Percentiles rank a stretch among this genome's conserved stretches.
Evolutionary conservation across 768 basidiomycete genomes (phyloP).

Genomic region (Coprinellus micaceus): DNA sequence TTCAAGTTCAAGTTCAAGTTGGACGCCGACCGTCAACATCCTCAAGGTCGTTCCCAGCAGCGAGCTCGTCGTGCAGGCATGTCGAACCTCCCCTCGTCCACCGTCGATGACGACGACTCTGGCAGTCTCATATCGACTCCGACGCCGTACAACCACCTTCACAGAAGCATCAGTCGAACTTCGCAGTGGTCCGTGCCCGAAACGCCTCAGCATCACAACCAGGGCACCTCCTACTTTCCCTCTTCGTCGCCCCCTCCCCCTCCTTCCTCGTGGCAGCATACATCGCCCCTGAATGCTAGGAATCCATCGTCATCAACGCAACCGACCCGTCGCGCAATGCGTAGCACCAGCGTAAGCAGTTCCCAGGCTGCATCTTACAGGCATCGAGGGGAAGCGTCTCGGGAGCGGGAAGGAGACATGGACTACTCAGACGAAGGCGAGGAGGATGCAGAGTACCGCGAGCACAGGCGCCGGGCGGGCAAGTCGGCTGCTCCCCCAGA

Average conservation of each 20-base stretch:
- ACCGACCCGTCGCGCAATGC: conserved; percentile 42
- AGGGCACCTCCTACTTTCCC: conserved; percentile 66
- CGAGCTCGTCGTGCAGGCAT: conserved; percentile 17
- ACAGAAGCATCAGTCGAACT: conserved; percentile 46
- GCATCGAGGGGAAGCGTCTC: conserved; percentile 41
- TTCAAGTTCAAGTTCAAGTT: no score
- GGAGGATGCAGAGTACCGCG: conserved; percentile 21
- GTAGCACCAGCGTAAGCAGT: conserved; percentile 65
- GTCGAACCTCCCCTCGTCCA: conserved; percentile 26
- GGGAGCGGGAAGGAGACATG: conserved; percentile 52
- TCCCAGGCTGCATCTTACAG: conserved; percentile 45
- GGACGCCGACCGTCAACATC: no score
- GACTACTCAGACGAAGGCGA: conserved; percentile 36
- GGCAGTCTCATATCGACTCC: conserved; percentile 39
- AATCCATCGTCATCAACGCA: conserved; percentile 44
- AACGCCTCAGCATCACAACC: conserved; percentile 61
- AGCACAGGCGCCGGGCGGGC: conserved; percentile 30
- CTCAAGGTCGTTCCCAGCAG: conserved; percentile 20
- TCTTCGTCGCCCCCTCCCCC: conserved; percentile 48
- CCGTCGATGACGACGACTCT: conserved; percentile 33
- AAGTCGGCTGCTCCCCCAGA: conserved; percentile 39
- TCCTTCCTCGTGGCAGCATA: conserved; percentile 42
- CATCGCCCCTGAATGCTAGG: conserved; percentile 41
- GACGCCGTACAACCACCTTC: conserved; percentile 38
- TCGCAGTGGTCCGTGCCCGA: conserved; percentile 59